Evolutionary conservation across 306 rosid genomes (phyloP).

Genomic region (Rosa lucieae): DNA sequence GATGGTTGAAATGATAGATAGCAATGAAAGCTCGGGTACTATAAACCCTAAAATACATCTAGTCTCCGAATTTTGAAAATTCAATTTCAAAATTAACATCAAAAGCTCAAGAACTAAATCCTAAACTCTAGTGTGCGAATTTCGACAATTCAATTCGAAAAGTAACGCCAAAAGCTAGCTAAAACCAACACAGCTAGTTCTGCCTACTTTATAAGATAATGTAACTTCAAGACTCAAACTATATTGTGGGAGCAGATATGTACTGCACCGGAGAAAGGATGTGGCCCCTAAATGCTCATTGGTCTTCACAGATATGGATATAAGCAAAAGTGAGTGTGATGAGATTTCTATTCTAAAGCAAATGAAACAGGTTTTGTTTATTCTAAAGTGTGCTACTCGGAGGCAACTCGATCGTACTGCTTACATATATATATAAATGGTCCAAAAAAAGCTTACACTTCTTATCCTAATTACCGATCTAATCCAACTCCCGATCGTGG

Average conservation of each 20-base stretch:
- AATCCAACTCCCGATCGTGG: background rate
- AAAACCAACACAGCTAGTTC: background rate
- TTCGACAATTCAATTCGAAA: too few species aligned
- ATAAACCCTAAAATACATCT: too few species aligned
- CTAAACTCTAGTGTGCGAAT: background rate
- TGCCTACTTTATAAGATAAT: background rate
- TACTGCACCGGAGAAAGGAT: background rate
- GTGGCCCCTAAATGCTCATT: conserved; percentile 25
- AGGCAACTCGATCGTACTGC: conserved; percentile 2
- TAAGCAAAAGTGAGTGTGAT: conserved; percentile 20
- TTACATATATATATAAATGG: background rate
- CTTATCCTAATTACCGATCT: background rate
- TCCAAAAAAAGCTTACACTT: background rate
- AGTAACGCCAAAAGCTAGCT: background rate
- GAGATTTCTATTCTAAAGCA: conserved; percentile 37
- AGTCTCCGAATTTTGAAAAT: too few species aligned
- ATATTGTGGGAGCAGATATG: background rate
- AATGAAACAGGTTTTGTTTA: conserved; percentile 7
- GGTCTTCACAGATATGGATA: conserved; percentile 27
- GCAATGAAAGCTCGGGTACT: too few species aligned
- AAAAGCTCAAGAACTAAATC: background rate
- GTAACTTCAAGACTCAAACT: too few species aligned
- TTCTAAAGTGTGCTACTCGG: conserved; percentile 22
- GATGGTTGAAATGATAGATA: too few species aligned
- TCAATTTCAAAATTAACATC: background rate